Percentiles rank a stretch among this genome's conserved stretches.
Evolutionary conservation across 2,329 filamentous ascomycete genomes (phyloP).

Genomic region (Cytospora paraplurivora): DNA sequence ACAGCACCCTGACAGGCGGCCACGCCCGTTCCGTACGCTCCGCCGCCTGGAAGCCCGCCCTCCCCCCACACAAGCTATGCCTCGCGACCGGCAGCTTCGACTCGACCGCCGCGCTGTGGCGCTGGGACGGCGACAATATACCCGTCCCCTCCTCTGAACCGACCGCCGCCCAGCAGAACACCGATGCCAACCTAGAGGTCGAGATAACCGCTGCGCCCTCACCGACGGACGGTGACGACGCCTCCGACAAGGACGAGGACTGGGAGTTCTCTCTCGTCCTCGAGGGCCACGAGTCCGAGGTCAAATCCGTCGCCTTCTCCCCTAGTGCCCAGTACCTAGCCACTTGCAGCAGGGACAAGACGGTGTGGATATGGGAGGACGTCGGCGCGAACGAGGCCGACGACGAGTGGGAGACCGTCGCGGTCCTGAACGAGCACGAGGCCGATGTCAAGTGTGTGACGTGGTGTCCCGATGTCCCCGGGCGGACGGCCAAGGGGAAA

Average conservation of each 20-base stretch:
- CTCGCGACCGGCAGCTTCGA: conserved; percentile 94
- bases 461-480: conserved; percentile 77
- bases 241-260: conserved; percentile 65
- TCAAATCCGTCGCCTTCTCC: conserved; percentile 77
- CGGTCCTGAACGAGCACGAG: conserved; percentile 90
- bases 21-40: conserved; percentile 89
- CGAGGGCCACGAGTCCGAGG: conserved; percentile 93
- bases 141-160: conserved; percentile 29
- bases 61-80: conserved; percentile 65
- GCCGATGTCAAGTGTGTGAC: conserved; percentile 93
- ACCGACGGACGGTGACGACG: conserved; percentile 31
- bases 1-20: conserved; percentile 80
- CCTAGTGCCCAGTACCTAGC: conserved; percentile 78
- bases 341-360: conserved; percentile 90
- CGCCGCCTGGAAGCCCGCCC: conserved; percentile 82
- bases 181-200: conserved; percentile 42
- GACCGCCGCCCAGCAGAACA: conserved; percentile 27
- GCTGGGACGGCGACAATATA: conserved; percentile 56
- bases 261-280: conserved; percentile 93
- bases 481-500: conserved; percentile 47
- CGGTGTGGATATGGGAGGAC: conserved; percentile 98
- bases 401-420: conserved; percentile 96
- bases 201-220: conserved; percentile 40
- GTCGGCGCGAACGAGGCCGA: conserved; percentile 72
- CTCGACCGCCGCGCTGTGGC: conserved; percentile 85